phyloP scores from a whole-genome alignment of 768 basidiomycete species.

The Polyporus arcularius region DNA sequence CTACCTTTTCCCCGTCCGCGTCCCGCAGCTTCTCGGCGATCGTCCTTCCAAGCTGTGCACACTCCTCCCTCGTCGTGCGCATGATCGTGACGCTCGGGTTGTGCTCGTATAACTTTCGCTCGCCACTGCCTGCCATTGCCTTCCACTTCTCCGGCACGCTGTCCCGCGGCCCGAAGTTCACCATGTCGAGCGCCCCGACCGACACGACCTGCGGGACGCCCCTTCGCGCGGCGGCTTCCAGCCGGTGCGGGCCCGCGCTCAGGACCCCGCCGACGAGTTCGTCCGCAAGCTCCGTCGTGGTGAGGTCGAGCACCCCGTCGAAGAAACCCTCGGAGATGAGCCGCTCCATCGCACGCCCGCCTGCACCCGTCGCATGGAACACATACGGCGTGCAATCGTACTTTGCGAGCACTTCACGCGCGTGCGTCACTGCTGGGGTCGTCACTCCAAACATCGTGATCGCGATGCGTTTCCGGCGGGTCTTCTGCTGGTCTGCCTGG shows the following conservation, averaged over 20 bases:
- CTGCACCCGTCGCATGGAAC: slow-evolving; percentile 24
- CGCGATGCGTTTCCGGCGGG: slow-evolving; percentile 9
- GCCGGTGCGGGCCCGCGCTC: slow-evolving; percentile 22
- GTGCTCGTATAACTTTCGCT: slow-evolving; percentile 13
- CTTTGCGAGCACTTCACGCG: slow-evolving; percentile 15
- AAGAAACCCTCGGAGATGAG: slow-evolving; percentile 18
- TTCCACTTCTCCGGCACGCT: slow-evolving; percentile 18
- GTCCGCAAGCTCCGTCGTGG: slow-evolving; percentile 25
- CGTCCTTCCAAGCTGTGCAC: slow-evolving; percentile 9
- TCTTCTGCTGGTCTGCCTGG: neutral
- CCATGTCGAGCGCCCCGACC: slow-evolving; percentile 25
- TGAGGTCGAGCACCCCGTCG: slow-evolving; percentile 24
- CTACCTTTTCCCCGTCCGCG: slow-evolving; percentile 8
- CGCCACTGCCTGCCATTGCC: neutral
- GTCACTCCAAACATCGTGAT: slow-evolving; percentile 27
- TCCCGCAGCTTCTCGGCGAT: slow-evolving; percentile 14
- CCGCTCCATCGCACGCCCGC: slow-evolving; percentile 21
- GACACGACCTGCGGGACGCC: slow-evolving; percentile 25
- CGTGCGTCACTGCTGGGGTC: slow-evolving; percentile 23
- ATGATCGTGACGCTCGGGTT: slow-evolving; percentile 21
- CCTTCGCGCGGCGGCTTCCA: slow-evolving; percentile 15
- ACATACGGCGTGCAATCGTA: slow-evolving; percentile 23
- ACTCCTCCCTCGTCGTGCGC: slow-evolving; percentile 22
- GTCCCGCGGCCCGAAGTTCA: slow-evolving; percentile 22
- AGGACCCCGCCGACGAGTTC: slow-evolving; percentile 22